Base-by-base conservation (phyloP, 1,284 basidiomycete genomes). In the Phellopilus nigrolimitatus region DNA sequence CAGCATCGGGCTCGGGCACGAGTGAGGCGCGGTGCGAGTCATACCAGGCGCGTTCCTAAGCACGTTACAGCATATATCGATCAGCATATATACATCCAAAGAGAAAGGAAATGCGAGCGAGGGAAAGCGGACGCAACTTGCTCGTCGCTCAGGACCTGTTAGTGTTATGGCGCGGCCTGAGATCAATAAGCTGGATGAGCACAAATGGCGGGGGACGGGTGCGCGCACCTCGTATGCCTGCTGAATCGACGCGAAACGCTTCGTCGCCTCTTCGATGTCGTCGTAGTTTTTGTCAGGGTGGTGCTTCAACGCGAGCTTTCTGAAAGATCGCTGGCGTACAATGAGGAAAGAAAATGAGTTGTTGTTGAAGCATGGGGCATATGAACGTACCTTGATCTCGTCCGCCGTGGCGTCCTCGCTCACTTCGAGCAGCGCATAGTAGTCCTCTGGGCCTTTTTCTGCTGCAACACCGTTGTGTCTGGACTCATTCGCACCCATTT, bases 21-120 rank as follows among this genome's bases (percentile, higher is more conserved):
- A 93, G 74, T n/a, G 88, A 87, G 28, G 91, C 86, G 40, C 90
- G 81, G 66, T 98, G 95, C n/a, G 84, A 84, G 66, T 99, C 95
- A 66, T 99, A 99, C 91, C 95, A 99, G 37, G 95, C 94, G 56
- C 95, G 77, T 76, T 99, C 95, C 90, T 94, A 78, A 71, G 75
- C 72, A 63, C 61, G 57, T 21, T 43, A 40, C 42, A 54, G 40
- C 47, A 34, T 56, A 58, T 40, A 61, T 38, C 38, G 54, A 51
- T 54, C 45, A 51, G 22, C 44, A 15, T 6, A 25, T 31, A 19
- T 44, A 28, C 37, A 13, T 33, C 17, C 12, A 3, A 17, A 37
- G 42, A 34, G 27, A 15, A 25, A 34, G 49, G 38, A 36, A 25
- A 56, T 79, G 68, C n/a, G n/a, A n/a, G n/a, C n/a, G n/a, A n/a